Base-by-base conservation (phyloP, 1,284 basidiomycete species). In the Cutaneotrichosporon sp. region DNA sequence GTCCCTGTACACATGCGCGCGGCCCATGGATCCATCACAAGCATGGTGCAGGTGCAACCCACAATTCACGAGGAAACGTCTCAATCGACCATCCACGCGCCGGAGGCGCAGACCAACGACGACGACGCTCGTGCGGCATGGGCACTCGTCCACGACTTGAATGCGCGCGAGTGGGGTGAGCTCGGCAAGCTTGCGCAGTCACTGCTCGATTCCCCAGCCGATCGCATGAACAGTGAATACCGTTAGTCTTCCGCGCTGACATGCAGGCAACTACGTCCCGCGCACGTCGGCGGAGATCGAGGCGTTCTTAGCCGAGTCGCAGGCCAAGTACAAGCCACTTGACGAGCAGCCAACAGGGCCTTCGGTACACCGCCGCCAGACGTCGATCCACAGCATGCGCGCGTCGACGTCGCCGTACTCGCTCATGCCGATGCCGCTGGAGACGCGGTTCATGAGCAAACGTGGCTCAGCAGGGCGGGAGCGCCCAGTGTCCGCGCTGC, bases 51-150 rank as follows among this genome's bases (percentile, higher is more conserved):
- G 20, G 39, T 61, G 34, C 63, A 70, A 21, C 53, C 64, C 1
- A 73, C 69, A 2, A 71, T 73, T 50, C 60, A 50, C 13, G 69
- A 73, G 51, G 69, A 70, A 58, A 53, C 64, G 4, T 71, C 70
- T 1, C 56, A 57, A 20, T 58, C 61, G 9, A 68, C 67, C 14
- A 52, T 70, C 14, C 61, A 62, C 21, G 22, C 20, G 23, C 17
- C n/a, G 4, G 7, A 30, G 7, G 10, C 26, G 5, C 14, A 18
- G 4, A n/a, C 12, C 33, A 15, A 8, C 30, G 17, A 40, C 26
- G 18, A 8, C 30, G 17, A 40, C 26, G 4, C 34, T 18, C 22
- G 18, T 20, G 20, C 41, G n/a, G 22, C 33, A 12, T 30, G 18
- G 41, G 33, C 33, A 34, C 33, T 40, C 30, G 41, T 40, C 14